A percentile compares a stretch with the other conserved stretches of the same genome.
These are phyloP conservation scores for Rehmannia glutinosa DNA, from an alignment of 257 asterid species.

Conservation along the genomic window DNA sequence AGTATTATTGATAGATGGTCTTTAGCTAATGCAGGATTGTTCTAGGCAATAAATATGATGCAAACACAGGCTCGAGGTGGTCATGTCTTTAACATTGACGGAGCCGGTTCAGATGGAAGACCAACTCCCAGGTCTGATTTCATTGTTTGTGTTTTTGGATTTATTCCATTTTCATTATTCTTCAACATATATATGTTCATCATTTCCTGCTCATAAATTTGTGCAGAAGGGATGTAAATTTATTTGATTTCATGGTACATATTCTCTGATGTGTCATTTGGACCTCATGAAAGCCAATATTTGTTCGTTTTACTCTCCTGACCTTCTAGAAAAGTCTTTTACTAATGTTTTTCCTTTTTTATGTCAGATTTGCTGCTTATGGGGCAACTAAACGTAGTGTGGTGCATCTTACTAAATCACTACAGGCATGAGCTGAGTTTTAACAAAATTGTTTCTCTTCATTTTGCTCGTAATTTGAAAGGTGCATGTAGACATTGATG, in stretches of 20 bases:
- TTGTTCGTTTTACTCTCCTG: not conserved
- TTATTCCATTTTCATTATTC: not conserved
- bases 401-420: conserved; percentile 93
- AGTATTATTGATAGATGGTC: conserved; percentile 7
- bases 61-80: conserved; percentile 85
- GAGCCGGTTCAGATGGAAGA: conserved; percentile 99
- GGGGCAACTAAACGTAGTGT: conserved; percentile 99
- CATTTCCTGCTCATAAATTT: not conserved
- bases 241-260: not conserved
- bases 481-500: not conserved
- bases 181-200: too few species aligned
- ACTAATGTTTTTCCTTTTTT: conserved; percentile 9
- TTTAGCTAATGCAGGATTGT: conserved; percentile 29
- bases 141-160: not conserved
- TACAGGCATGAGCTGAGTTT: conserved; percentile 56
- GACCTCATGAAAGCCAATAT: conserved; percentile 4
- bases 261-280: not conserved
- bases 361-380: conserved; percentile 88
- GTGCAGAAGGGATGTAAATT: conserved; percentile 3
- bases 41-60: conserved; percentile 92
- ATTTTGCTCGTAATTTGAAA: not conserved
- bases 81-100: conserved; percentile 89
- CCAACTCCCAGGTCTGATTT: conserved; percentile 83
- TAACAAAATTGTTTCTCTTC: not conserved
- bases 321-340: not conserved